These are phyloP conservation scores for Rutstroemia sp. DNA, from an alignment of 2,329 filamentous ascomycete species.

Conservation along the genomic window DNA sequence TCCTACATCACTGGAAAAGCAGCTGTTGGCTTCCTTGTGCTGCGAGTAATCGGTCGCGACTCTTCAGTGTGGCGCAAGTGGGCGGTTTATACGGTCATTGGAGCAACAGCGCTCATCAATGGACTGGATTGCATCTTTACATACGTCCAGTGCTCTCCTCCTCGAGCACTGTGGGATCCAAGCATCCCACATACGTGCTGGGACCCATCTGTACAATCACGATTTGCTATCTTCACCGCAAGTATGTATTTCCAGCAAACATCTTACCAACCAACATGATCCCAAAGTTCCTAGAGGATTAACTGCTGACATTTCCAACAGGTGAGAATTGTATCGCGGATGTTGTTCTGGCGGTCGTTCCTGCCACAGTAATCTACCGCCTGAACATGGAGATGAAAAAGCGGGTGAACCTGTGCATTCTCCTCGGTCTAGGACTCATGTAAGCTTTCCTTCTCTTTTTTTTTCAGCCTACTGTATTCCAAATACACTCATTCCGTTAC, in stretches of 20 bases:
- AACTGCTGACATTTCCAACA: neutral
- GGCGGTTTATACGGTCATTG: conserved; percentile 3
- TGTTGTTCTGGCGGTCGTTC: conserved; percentile 5
- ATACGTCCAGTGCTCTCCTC: conserved; percentile 2
- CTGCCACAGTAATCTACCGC: conserved; percentile 2
- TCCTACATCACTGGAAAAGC: neutral
- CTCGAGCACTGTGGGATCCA: conserved; percentile 2
- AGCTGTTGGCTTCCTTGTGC: conserved; percentile 3
- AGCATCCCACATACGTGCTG: neutral
- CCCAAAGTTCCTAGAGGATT: too few relatives aligned
- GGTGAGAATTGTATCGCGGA: conserved; percentile 5
- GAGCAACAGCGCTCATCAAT: neutral
- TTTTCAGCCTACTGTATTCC: neutral
- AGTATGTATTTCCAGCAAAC: neutral
- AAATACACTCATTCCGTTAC: too few relatives aligned
- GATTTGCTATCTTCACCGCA: conserved; percentile 5
- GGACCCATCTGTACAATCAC: neutral
- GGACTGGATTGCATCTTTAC: conserved; percentile 1
- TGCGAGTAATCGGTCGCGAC: conserved; percentile 6
- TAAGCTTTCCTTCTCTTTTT: neutral
- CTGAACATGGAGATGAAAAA: conserved; percentile 7
- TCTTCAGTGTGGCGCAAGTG: conserved; percentile 2
- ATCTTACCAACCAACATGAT: too few relatives aligned
- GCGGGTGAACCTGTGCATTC: conserved; percentile 4
- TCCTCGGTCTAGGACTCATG: conserved; percentile 7